Evolutionary conservation across 192 early-diverging fungal species (phyloP).

Genomic region (Physocladia obscura): DNA sequence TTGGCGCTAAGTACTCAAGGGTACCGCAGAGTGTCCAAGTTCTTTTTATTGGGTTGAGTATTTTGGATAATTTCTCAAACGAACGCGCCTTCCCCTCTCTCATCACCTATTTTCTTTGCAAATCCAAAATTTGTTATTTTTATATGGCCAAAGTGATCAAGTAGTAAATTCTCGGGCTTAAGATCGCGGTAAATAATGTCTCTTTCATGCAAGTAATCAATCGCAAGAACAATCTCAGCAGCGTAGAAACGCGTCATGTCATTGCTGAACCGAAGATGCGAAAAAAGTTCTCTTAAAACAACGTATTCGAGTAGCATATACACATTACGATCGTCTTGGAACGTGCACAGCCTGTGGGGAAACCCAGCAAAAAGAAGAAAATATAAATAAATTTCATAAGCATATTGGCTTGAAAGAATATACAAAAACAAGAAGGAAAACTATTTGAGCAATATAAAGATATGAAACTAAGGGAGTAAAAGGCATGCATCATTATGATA

Average conservation of each 20-base stretch:
- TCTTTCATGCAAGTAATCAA: constrained; percentile 88
- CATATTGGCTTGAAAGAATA: no score
- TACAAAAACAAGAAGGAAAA: no score
- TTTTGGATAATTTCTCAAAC: background rate
- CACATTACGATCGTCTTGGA: constrained; percentile 90
- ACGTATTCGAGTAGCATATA: constrained; percentile 98
- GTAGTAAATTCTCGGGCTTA: constrained; percentile 81
- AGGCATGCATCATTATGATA: no score
- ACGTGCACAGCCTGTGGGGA: constrained; percentile 80
- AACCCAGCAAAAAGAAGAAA: no score
- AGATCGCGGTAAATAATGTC: constrained; percentile 97
- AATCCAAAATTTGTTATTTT: constrained; percentile 99
- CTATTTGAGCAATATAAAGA: no score
- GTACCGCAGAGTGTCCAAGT: constrained; percentile 99
- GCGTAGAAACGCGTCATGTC: constrained; percentile 96
- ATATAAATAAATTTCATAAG: no score
- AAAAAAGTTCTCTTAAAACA: constrained; percentile 93
- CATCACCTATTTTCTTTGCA: constrained; percentile 84
- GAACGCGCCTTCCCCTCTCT: constrained; percentile 63
- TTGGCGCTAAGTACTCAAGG: constrained; percentile 93
- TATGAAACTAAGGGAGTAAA: no score
- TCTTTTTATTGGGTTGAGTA: constrained; percentile 41
- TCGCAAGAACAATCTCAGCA: constrained; percentile 91
- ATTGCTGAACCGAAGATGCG: constrained; percentile 92
- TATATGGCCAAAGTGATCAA: constrained; percentile 88